These are phyloP conservation scores for Leucosporidium creatinivorum DNA, from an alignment of 768 basidiomycete genomes.

Conservation along the genomic window DNA sequence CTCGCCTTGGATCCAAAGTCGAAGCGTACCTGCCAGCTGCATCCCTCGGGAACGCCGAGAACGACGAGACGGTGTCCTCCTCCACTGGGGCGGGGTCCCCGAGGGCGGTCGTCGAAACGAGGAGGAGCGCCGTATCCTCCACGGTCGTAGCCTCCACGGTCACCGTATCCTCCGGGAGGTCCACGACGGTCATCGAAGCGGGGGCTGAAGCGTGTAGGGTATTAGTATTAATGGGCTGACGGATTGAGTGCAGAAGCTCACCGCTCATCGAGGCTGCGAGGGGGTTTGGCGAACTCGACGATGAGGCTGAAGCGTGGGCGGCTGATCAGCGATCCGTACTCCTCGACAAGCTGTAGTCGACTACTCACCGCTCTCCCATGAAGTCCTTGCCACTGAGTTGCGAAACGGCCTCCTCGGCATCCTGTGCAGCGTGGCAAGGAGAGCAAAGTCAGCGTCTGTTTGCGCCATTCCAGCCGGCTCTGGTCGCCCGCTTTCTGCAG, in stretches of 20 bases:
- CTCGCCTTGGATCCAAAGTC: too few relatives aligned
- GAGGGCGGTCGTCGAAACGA: slow-evolving; percentile 60
- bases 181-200: slow-evolving; percentile 48
- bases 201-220: slow-evolving; percentile 36
- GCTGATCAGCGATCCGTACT: not conserved
- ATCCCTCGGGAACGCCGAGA: slow-evolving; percentile 81
- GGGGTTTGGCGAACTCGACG: slow-evolving; percentile 90
- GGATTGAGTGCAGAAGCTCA: not conserved
- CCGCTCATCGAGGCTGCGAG: slow-evolving; percentile 31
- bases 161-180: slow-evolving; percentile 36
- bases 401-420: slow-evolving; percentile 86
- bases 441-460: too few relatives aligned
- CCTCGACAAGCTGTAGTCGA: not conserved
- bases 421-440: slow-evolving; percentile 46
- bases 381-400: slow-evolving; percentile 76
- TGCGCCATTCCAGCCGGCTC: too few relatives aligned
- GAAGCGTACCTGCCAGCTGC: slow-evolving; percentile 85
- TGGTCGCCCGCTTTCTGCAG: too few relatives aligned
- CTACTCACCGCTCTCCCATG: slow-evolving; percentile 69
- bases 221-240: not conserved
- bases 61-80: slow-evolving; percentile 55
- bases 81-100: slow-evolving; percentile 51
- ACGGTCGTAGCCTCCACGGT: slow-evolving; percentile 55
- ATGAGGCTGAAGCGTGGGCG: slow-evolving; percentile 58
- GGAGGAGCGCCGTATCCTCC: slow-evolving; percentile 43